Percentiles rank a stretch among this genome's conserved stretches.
Conservation (phyloP, 1,284 basidiomycete species). For the Kalmanozyma brasiliensis region DNA sequence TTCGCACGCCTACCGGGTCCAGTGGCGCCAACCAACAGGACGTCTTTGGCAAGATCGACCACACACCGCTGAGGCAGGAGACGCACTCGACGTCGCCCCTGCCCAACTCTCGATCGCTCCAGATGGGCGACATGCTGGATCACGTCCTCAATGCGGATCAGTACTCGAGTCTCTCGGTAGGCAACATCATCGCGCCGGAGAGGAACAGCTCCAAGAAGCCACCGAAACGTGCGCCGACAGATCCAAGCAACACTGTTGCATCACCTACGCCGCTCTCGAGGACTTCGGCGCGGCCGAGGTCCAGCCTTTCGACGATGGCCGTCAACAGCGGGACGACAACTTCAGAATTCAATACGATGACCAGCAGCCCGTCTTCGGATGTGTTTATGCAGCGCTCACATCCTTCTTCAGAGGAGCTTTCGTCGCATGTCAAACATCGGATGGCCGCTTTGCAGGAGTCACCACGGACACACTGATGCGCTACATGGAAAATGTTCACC, state of each 20-base stretch:
- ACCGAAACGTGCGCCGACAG: slow-evolving; percentile 16
- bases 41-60: slow-evolving; percentile 45
- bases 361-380: slow-evolving; percentile 16
- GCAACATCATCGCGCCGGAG: slow-evolving; percentile 47
- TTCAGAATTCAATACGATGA: not conserved
- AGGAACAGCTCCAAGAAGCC: slow-evolving; percentile 36
- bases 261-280: slow-evolving; percentile 34
- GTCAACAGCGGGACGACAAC: slow-evolving; percentile 6
- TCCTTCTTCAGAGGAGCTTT: slow-evolving; percentile 25
- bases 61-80: slow-evolving; percentile 37
- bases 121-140: slow-evolving; percentile 43
- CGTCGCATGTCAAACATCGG: slow-evolving; percentile 32
- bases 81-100: slow-evolving; percentile 43
- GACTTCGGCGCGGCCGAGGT: slow-evolving; percentile 15
- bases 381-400: slow-evolving; percentile 15
- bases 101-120: slow-evolving; percentile 38
- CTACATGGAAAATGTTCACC: no score
- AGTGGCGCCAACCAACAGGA: slow-evolving; percentile 12
- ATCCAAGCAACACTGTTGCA: slow-evolving; percentile 31
- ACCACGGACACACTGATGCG: slow-evolving; percentile 19
- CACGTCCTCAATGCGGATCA: slow-evolving; percentile 28
- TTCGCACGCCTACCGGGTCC: slow-evolving; percentile 20
- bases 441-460: slow-evolving; percentile 38
- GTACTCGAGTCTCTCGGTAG: slow-evolving; percentile 27
- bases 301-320: slow-evolving; percentile 25